Evolutionary conservation across 441 rosid species (phyloP).

Genomic region (Adansonia grandidieri): DNA sequence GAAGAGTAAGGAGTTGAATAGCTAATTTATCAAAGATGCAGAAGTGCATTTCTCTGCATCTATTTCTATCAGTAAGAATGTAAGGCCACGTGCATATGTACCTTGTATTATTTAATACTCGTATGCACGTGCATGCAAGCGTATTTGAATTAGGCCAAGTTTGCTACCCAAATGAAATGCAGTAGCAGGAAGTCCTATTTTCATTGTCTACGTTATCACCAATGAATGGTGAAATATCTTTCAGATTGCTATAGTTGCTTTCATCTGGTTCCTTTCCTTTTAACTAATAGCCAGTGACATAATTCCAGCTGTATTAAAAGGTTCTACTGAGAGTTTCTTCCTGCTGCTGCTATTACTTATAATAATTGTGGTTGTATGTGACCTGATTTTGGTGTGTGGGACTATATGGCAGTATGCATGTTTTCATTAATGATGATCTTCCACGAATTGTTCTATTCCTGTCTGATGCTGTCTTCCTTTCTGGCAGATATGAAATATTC

Average conservation of each 20-base stretch:
- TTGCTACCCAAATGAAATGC: background rate
- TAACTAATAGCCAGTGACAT: background rate
- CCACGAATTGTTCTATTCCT: background rate
- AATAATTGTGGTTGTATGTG: conserved; percentile 15
- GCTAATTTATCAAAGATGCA: background rate
- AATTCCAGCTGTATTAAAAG: conserved; percentile 2
- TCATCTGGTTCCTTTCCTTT: background rate
- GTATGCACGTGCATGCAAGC: background rate
- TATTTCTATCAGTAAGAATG: background rate
- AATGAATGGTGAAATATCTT: background rate
- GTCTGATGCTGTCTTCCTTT: conserved; percentile 31
- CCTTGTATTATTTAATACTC: background rate
- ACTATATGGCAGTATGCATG: conserved; percentile 14
- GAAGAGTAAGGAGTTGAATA: background rate
- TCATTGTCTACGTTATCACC: background rate
- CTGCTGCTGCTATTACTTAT: background rate
- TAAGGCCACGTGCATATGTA: background rate
- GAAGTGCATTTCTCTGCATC: background rate
- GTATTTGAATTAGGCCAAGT: background rate
- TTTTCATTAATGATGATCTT: conserved; percentile 4
- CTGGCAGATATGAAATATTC: conserved; percentile 95
- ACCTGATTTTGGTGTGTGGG: conserved; percentile 16
- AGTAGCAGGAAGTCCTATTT: background rate
- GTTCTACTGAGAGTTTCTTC: conserved; percentile 5
- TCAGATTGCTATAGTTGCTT: background rate